Base-by-base conservation (phyloP, 805 yeast genomes). In the Candida chauliodis region DNA sequence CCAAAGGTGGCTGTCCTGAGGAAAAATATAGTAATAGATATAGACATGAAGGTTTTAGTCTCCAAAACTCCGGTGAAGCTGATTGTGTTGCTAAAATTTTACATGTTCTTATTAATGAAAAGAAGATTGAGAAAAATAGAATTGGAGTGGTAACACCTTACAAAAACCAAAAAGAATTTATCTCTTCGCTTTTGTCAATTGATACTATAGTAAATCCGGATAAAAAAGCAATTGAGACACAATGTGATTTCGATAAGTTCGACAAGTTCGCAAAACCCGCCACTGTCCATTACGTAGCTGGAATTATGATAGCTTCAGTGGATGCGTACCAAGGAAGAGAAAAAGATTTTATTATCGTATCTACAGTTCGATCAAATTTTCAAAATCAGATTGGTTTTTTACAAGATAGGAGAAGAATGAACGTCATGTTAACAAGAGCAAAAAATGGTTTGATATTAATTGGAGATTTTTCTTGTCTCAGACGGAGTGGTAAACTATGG, bases 341-440 rank as follows among this genome's bases (percentile, higher is more conserved):
- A 47, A 74, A 73, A 49, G 73, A 74, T 43, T 72, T 66, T 48
- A 59, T 75, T 29, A 63, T 75, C 26, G 55, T 73, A 46, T 71
- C 78, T 5, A 72, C 78, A 51, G 79, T 74, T 18, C 56, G 79
- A 44, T 84, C 95, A 20, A 87, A 88, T 55, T 80, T 78, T 20
- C 71, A 70, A 37, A 81, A 79, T 44, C 73, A 76, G 7, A 83
- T 88, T 49, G 96, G 96, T 5, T 88, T 88, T 61, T 70, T 88
- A 56, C 75, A 79, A 44, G 95, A 88, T 50, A 84, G 88, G 13
- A 73, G 95, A 53, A 81, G 96, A 63, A 58, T 88, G 55, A 88
- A 88, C 56, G 96, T 88, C 39, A 95, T 95, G 3, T 66, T 88
- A 36, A 88, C 96, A 1, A 77, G 96, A 60, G 95, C 96, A 19